A percentile compares a stretch with the other conserved stretches of the same genome.
Evolutionary conservation across 2,329 filamentous ascomycete species (phyloP).

Genomic region (Teratosphaeria viscida): DNA sequence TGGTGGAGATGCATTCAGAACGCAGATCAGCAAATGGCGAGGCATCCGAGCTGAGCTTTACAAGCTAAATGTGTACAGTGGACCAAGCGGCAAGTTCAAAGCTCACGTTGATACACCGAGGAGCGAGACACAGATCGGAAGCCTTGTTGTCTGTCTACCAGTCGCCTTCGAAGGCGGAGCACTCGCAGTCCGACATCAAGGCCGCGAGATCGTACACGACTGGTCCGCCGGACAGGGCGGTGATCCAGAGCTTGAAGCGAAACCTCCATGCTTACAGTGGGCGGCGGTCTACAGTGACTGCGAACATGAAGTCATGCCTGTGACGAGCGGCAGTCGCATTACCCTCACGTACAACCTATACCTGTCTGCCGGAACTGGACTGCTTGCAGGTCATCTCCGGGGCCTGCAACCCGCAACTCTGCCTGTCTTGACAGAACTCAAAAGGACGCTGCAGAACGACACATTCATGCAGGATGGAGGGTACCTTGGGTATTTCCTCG

Average conservation of each 20-base stretch:
- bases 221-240: conserved; percentile 23
- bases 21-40: neutral
- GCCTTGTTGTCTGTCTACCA: conserved; percentile 16
- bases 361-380: conserved; percentile 27
- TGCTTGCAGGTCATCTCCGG: conserved; percentile 13
- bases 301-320: conserved; percentile 42
- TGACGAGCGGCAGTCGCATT: conserved; percentile 43
- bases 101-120: conserved; percentile 21
- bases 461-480: conserved; percentile 27
- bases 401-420: conserved; percentile 25
- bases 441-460: conserved; percentile 21
- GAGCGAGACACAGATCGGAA: conserved; percentile 14
- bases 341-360: conserved; percentile 53
- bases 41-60: conserved; percentile 44
- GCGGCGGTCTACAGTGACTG: conserved; percentile 46
- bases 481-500: conserved; percentile 11
- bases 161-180: conserved; percentile 28
- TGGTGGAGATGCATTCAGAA: neutral
- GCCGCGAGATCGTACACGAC: conserved; percentile 29
- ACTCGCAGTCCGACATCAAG: conserved; percentile 34
- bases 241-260: neutral
- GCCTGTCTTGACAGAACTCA: conserved; percentile 28
- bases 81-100: conserved; percentile 13
- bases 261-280: conserved; percentile 29
- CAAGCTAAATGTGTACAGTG: conserved; percentile 42